Evolutionary conservation across 305 asterid species (phyloP), one percentile per base, ranked within the genome.

Genomic region (Solanum aculeatissimum): DNA sequence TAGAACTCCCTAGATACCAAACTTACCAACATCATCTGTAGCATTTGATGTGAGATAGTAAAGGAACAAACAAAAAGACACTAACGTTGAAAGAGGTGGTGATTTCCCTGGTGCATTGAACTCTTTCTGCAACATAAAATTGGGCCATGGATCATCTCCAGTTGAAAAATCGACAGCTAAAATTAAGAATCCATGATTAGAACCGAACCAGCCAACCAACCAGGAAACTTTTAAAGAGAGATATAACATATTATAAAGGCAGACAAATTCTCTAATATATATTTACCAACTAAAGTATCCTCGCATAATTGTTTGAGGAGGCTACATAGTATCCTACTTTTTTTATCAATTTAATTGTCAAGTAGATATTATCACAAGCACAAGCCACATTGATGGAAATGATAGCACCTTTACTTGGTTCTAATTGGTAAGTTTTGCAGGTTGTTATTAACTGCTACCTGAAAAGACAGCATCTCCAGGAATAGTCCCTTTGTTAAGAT

Each of bases 81-180:
- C 93, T 85, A 70, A 96, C 98, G 97, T 84, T 77, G 98, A 93
- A 87, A 96, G 94, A 62, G 99, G 93, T 51, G 99, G 99, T 68
- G 99, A 96, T 93, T 91, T 96, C 79, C 99, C 97, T 2, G 90
- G 98, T 68, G 92, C 91, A 87, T 96, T 95, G 69, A 91, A 96
- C 91, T 92, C 89, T 88, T 93, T 96, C 89, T 96, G 99, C 92
- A 96, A 87, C 87, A 90, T 88, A 88, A 96, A 96, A 74, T 86
- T 90, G 84, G 97, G 93, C 94, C 93, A 85, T 29, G 98, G 99
- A 62, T 96, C 92, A 43, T 92, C 97, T 85, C 99, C 98, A 49
- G 98, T 96, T 35, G 92, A 75, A 90, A 96, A 96, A 86, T 96
- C 98, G 38, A 95, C 98, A 40, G 98, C 99, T 96, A 89, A 66